These are phyloP conservation scores for Zygotorulaspora sp. DNA, from an alignment of 805 yeast genomes.

Conservation along the genomic window DNA sequence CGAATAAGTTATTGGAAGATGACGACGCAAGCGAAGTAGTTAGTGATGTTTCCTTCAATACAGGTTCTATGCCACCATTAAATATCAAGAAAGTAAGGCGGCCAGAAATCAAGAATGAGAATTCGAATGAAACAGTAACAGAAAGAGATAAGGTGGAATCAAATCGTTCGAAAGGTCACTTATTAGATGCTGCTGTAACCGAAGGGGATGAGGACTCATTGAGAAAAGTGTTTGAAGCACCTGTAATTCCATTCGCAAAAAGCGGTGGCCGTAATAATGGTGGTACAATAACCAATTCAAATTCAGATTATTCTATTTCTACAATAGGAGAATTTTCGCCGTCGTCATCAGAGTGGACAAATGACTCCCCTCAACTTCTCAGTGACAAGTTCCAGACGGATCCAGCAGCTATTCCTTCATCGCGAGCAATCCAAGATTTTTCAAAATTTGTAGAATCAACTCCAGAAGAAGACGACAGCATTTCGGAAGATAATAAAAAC, in stretches of 20 bases:
- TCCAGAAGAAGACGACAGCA: constrained; percentile 1
- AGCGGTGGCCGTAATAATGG: constrained; percentile 5
- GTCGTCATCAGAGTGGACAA: constrained; percentile 41
- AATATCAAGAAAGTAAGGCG: constrained; percentile 25
- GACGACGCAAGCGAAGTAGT: constrained; percentile 32
- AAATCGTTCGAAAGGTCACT: background rate
- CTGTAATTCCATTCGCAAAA: constrained; percentile 27
- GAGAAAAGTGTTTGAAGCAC: constrained; percentile 28
- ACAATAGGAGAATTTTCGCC: constrained; percentile 46
- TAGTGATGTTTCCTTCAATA: constrained; percentile 35
- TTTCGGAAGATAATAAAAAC: background rate
- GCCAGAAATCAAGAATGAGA: constrained; percentile 19
- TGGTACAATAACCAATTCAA: constrained; percentile 30
- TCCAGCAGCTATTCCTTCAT: constrained; percentile 36
- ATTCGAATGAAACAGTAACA: background rate
- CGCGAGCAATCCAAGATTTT: constrained; percentile 40
- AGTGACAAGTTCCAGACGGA: constrained; percentile 16
- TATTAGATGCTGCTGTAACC: too few species aligned
- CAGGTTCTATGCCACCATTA: constrained; percentile 28
- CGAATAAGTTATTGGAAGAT: constrained; percentile 16
- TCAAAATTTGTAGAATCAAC: constrained; percentile 33
- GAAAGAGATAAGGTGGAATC: background rate
- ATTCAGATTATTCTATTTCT: constrained; percentile 37
- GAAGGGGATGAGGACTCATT: constrained; percentile 24
- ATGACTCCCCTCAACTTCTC: constrained; percentile 37